Conservation (phyloP, 495 filamentous ascomycete species). For the Aspergillus asperescens region DNA sequence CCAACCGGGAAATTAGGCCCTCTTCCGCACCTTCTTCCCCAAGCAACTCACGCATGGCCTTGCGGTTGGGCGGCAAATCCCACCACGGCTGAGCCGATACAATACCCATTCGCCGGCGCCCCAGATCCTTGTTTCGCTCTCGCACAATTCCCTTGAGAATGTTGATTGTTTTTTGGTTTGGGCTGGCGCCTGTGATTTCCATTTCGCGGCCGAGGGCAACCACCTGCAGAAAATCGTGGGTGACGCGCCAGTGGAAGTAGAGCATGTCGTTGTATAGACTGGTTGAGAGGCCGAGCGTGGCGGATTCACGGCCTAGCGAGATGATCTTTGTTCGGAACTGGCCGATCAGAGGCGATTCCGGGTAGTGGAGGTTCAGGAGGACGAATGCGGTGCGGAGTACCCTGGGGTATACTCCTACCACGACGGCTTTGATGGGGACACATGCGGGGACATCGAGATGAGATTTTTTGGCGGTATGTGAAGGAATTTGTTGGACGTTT, state of each 20-base stretch:
- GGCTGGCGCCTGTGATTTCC: constrained; percentile 62
- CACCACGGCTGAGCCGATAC: constrained; percentile 30
- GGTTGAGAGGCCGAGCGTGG: constrained; percentile 67
- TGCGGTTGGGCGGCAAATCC: constrained; percentile 34
- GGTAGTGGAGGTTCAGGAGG: constrained; percentile 57
- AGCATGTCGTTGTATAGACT: constrained; percentile 71
- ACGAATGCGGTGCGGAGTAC: constrained; percentile 60
- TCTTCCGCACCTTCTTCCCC: constrained; percentile 24
- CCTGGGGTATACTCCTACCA: constrained; percentile 62
- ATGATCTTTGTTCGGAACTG: constrained; percentile 66
- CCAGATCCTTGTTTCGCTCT: constrained; percentile 22
- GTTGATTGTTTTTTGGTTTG: constrained; percentile 50
- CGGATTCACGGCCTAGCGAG: constrained; percentile 61
- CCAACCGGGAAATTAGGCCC: constrained; percentile 23
- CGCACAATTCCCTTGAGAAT: constrained; percentile 40
- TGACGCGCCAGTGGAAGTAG: constrained; percentile 55
- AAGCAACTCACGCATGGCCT: constrained; percentile 27
- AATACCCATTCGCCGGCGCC: background rate
- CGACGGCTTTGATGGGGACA: constrained; percentile 47
- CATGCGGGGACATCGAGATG: constrained; percentile 6
- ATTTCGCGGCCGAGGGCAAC: constrained; percentile 68
- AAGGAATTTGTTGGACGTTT: background rate
- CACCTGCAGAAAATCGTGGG: constrained; percentile 56
- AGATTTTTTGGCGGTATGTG: constrained; percentile 12
- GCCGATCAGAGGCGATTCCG: constrained; percentile 55